Base-by-base conservation (phyloP, 73 alveolate species). In the Blepharisma stoltei region DNA sequence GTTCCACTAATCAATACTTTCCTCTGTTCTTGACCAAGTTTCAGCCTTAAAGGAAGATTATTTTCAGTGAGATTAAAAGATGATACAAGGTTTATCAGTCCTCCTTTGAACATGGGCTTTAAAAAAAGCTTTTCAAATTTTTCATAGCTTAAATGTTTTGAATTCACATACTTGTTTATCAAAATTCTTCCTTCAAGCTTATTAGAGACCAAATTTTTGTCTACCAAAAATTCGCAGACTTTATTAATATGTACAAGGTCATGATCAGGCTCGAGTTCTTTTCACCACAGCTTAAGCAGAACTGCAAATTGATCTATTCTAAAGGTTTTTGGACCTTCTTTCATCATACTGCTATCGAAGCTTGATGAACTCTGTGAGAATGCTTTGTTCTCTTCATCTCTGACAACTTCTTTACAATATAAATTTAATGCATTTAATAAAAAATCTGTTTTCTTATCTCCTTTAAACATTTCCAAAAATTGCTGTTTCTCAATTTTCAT, bases 81-180 rank as follows among this genome's bases (percentile, higher is more conserved):
- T 20, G 46, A 20, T 32, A 38, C 73, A 14, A 60, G 47, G 23
- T 60, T 60, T 8, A 18, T 14, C 14, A 60, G 73, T 2, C 49
- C 37, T 18, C 46, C 73, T 60, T 60, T 60, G 5, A 60, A 38
- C 18, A 60, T 1, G 18, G 48, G 37, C 45, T 60, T 60, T 38
- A 60, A 60, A 25, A 60, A 60, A 9, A 60, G 14, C 46, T 60
- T 60, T 25, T 60, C 73, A 60, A 60, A 60, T 14, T n/a, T 14
- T 8, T 60, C 11, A 60, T 60, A 60, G 23, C 46, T 18, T 2
- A 60, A 60, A 5, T 60, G 23, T 9, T 14, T 20, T 5, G 73
- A 60, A 25, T n/a, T 14, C 48, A 14, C 73, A 60, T 14, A n/a
- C 2, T 14, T 18, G 2, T 60, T 60, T 38, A 38, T 38, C 38